Percentiles rank a stretch among this genome's conserved stretches.
Conservation (phyloP, 2,329 filamentous ascomycete species). For the Ascochyta koolunga region DNA sequence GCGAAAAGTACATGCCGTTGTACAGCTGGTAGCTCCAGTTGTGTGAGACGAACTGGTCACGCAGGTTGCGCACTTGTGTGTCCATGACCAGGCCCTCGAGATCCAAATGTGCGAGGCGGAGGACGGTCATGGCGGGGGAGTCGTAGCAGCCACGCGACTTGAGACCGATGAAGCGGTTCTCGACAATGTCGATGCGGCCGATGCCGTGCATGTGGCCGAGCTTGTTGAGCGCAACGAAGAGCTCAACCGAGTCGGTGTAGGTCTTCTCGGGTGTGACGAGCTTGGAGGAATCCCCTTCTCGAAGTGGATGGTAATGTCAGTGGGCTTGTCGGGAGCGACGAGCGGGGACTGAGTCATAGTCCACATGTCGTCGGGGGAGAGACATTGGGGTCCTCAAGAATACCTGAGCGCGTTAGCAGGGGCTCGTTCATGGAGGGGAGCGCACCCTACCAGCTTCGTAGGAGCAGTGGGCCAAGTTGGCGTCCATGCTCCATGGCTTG, state of each 20-base stretch:
- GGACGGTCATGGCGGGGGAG: slow-evolving; percentile 52
- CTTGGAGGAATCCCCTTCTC: slow-evolving; percentile 75
- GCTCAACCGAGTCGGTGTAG: slow-evolving; percentile 71
- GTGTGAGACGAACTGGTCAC: slow-evolving; percentile 71
- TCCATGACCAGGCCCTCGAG: slow-evolving; percentile 72
- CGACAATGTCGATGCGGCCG: slow-evolving; percentile 82
- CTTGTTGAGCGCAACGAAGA: slow-evolving; percentile 74
- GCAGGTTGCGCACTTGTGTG: slow-evolving; percentile 69
- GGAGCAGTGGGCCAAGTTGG: slow-evolving; percentile 76
- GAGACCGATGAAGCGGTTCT: slow-evolving; percentile 79
- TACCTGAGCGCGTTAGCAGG: slow-evolving; percentile 41
- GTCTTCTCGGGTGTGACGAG: slow-evolving; percentile 64
- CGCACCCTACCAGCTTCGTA: slow-evolving; percentile 72
- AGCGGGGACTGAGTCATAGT: slow-evolving; percentile 72
- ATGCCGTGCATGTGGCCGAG: slow-evolving; percentile 76
- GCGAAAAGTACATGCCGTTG: slow-evolving; percentile 73
- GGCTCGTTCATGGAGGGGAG: fast-evolving
- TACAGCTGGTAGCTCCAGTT: slow-evolving; percentile 55
- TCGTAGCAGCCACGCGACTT: slow-evolving; percentile 85
- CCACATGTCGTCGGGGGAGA: slow-evolving; percentile 82
- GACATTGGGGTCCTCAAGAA: slow-evolving; percentile 68
- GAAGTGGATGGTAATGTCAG: slow-evolving; percentile 74
- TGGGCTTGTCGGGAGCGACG: slow-evolving; percentile 72
- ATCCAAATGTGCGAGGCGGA: slow-evolving; percentile 65
- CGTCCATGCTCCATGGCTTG: slow-evolving; percentile 61